phyloP scores from a whole-genome alignment of 1,284 basidiomycete genomes.

The Leucoagaricus sp. region DNA sequence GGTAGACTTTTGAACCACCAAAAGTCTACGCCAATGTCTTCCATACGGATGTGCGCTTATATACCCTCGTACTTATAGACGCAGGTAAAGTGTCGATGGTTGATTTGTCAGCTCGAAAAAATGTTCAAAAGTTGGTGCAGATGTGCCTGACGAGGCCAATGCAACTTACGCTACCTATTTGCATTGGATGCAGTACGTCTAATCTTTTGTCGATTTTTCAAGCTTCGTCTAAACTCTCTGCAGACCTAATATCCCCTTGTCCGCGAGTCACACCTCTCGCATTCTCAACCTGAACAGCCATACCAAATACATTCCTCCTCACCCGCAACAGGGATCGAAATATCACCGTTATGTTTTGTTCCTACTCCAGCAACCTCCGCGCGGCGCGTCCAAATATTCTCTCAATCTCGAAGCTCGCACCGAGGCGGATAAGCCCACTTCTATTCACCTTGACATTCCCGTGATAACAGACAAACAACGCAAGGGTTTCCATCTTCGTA shows the following conservation, averaged over 20 bases:
- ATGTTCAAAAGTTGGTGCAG: slow-evolving; percentile 34
- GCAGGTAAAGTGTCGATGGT: slow-evolving; percentile 68
- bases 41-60: slow-evolving; percentile 79
- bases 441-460: slow-evolving; percentile 42
- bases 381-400: slow-evolving; percentile 30
- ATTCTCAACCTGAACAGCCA: slow-evolving; percentile 47
- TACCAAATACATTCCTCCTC: slow-evolving; percentile 81
- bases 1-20: slow-evolving; percentile 64
- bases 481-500: slow-evolving; percentile 63
- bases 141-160: slow-evolving; percentile 75
- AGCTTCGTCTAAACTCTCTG: slow-evolving; percentile 10
- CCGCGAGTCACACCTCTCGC: slow-evolving; percentile 50
- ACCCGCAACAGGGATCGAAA: slow-evolving; percentile 81
- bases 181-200: slow-evolving; percentile 83
- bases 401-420: slow-evolving; percentile 32
- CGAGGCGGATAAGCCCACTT: slow-evolving; percentile 33
- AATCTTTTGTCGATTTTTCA: not conserved
- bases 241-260: slow-evolving; percentile 83
- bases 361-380: slow-evolving; percentile 70
- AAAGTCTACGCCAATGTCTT: slow-evolving; percentile 73
- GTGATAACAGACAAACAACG: slow-evolving; percentile 43
- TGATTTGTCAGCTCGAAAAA: too few relatives aligned
- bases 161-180: slow-evolving; percentile 73
- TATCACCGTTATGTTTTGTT: slow-evolving; percentile 86
- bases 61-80: slow-evolving; percentile 89